Evolutionary conservation across 306 rosid genomes (phyloP), one percentile per base, ranked within the genome.

Genomic region (Rubus parviflorus): DNA sequence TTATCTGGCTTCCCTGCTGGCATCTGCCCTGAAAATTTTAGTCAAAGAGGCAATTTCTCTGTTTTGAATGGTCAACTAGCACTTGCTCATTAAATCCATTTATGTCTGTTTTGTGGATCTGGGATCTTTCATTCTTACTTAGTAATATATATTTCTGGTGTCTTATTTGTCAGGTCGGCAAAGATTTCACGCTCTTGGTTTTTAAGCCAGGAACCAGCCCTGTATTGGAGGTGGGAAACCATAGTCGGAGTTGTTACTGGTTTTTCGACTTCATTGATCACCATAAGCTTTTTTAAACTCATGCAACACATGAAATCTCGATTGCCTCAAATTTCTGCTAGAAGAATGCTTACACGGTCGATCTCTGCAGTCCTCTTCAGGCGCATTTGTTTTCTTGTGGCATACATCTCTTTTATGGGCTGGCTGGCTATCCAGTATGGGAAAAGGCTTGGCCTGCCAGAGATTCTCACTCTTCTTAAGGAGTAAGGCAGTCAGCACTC

Each of bases 161-260:
- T 75, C 81, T 77, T 85, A 45, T 49, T 42, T 80, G 45, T 77
- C 97, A 94, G 98, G 91, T 85, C 86, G 25, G 68, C 74, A 72
- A 88, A 94, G 79, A 77, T 85, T 83, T 62, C 85, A 72, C 70
- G 73, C 10, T 81, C 90, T 84, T 94, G 91, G 95, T 19, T 81
- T 79, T 38, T 87, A 16, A 61, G 77, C 69, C 61, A 23, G 80
- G 80, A 81, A 80, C 84, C 75, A 82, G 69, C 61, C 22, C 79
- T 52, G 66, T 79, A 72, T 80, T 92, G 87, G 96, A 87, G 87
- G 85, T 92, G 94, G 97, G 98, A 88, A 69, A 74, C 85, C 70
- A 16, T 85, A 54, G 86, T 83, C 41, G 97, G 98, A 78, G 72
- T 89, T 45, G 19, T 89, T 48, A 7, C 87, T 67, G 97, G 98